phyloP scores from a whole-genome alignment of 108 stramenopile species.

The Cylindrotheca fusiformis region DNA sequence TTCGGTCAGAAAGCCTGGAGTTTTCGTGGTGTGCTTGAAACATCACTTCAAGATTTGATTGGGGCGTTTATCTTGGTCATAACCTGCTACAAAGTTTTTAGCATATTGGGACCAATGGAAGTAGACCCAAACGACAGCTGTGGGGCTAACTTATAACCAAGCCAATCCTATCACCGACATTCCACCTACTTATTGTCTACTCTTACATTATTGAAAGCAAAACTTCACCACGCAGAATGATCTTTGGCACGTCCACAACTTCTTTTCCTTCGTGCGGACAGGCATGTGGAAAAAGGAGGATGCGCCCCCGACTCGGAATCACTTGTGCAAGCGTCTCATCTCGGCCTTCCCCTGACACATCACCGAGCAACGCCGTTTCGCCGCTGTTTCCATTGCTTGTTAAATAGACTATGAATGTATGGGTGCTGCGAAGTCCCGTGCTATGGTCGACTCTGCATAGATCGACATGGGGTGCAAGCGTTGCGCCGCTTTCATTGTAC shows the following conservation, averaged over 20 bases:
- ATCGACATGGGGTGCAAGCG: conserved; percentile 72
- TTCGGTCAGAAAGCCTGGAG: conserved; percentile 50
- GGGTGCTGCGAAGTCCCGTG: conserved; percentile 49
- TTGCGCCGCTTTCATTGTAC: conserved; percentile 44
- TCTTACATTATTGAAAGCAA: not conserved
- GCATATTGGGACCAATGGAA: conserved; percentile 41
- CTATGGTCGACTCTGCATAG: conserved; percentile 53
- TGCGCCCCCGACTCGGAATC: conserved; percentile 54
- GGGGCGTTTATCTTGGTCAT: conserved; percentile 66
- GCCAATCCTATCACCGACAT: too few species aligned
- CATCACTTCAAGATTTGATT: conserved; percentile 69
- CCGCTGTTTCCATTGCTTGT: conserved; percentile 59
- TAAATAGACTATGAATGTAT: conserved; percentile 79
- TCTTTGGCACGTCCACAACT: conserved; percentile 60
- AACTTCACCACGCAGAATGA: conserved; percentile 79
- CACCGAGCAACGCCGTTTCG: conserved; percentile 59
- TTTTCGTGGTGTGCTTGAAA: conserved; percentile 64
- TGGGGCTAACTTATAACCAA: conserved; percentile 11
- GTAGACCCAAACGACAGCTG: conserved; percentile 49
- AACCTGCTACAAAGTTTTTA: conserved; percentile 48
- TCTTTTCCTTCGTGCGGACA: conserved; percentile 70
- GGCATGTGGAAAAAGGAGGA: conserved; percentile 71
- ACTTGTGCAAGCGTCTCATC: conserved; percentile 44
- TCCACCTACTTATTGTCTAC: too few species aligned
- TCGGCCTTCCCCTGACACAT: conserved; percentile 28